phyloP scores from a whole-genome alignment of 352 stramenopile species.

The Phytopythium mirpurense region DNA sequence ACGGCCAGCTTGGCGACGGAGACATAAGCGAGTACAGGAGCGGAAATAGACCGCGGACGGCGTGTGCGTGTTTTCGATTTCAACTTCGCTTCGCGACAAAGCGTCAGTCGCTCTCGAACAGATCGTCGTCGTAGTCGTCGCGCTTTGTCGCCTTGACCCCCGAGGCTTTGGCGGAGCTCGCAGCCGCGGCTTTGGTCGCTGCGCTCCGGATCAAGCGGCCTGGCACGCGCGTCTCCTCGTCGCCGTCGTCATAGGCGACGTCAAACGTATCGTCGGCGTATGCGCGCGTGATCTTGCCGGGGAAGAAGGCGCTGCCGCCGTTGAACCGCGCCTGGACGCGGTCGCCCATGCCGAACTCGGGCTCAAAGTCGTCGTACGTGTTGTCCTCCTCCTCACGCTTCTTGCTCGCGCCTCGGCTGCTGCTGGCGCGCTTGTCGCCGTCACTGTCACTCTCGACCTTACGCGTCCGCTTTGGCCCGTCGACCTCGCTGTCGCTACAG shows the following conservation, averaged over 20 bases:
- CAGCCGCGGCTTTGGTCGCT: not conserved
- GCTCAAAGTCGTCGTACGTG: slow-evolving; percentile 33
- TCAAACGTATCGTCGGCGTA: slow-evolving; percentile 50
- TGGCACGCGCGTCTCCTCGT: slow-evolving; percentile 52
- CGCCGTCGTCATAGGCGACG: slow-evolving; percentile 70
- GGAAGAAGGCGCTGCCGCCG: slow-evolving; percentile 39
- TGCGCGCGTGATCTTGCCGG: slow-evolving; percentile 41
- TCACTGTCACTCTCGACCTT: slow-evolving; percentile 8
- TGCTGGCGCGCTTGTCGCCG: not conserved
- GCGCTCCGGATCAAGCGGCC: slow-evolving; percentile 31
- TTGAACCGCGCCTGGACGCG: slow-evolving; percentile 61
- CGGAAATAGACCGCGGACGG: slow-evolving; percentile 5
- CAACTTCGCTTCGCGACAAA: too few species aligned
- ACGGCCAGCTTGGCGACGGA: not conserved
- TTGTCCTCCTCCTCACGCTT: slow-evolving; percentile 5
- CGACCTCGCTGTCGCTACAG: slow-evolving; percentile 11
- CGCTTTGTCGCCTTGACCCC: slow-evolving; percentile 9
- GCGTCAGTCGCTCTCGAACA: slow-evolving; percentile 49
- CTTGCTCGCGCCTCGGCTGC: not conserved
- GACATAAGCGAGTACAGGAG: not conserved
- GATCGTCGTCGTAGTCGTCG: slow-evolving; percentile 47
- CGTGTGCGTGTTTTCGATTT: slow-evolving; percentile 6
- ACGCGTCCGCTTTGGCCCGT: slow-evolving; percentile 5
- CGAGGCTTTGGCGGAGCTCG: not conserved
- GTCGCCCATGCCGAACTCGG: slow-evolving; percentile 50